Evolutionary conservation across 2,329 filamentous ascomycete genomes (phyloP).

Genomic region (Ophiosphaerella herpotricha): DNA sequence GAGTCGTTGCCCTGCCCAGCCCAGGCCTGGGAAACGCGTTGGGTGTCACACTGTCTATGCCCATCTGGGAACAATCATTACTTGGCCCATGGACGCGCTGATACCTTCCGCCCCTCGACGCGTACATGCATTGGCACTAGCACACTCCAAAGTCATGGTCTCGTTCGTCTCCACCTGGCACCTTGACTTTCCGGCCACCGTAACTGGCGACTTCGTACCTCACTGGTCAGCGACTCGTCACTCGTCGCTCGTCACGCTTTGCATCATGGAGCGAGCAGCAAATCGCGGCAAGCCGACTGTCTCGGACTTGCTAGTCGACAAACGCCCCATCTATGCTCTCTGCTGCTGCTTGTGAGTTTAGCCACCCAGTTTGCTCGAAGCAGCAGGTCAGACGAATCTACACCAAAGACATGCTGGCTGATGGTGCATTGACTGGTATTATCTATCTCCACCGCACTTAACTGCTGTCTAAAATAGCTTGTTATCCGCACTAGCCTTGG

Average conservation of each 20-base stretch:
- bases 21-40: conserved; percentile 17
- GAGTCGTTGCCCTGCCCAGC: conserved; percentile 18
- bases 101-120: conserved; percentile 29
- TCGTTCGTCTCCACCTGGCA: conserved; percentile 23
- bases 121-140: conserved; percentile 33
- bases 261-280: conserved; percentile 12
- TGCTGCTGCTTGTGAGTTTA: conserved; percentile 26
- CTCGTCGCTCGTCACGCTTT: neutral
- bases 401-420: neutral
- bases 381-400: conserved; percentile 33
- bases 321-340: conserved; percentile 12
- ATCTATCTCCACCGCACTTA: no score
- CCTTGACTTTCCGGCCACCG: neutral
- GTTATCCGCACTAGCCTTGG: conserved; percentile 43
- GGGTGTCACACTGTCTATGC: conserved; percentile 30
- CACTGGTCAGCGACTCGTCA: neutral
- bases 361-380: conserved; percentile 23
- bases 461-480: conserved; percentile 35
- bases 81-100: conserved; percentile 33
- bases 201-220: neutral
- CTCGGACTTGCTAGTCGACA: conserved; percentile 3
- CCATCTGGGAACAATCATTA: conserved; percentile 39
- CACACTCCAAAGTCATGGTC: conserved; percentile 23
- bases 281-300: conserved; percentile 11
- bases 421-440: no score